A percentile compares a stretch with the other conserved stretches of the same genome.
phyloP scores from a whole-genome alignment of 1,284 basidiomycete genomes.

The Pyrrhoderma lamaoense region DNA sequence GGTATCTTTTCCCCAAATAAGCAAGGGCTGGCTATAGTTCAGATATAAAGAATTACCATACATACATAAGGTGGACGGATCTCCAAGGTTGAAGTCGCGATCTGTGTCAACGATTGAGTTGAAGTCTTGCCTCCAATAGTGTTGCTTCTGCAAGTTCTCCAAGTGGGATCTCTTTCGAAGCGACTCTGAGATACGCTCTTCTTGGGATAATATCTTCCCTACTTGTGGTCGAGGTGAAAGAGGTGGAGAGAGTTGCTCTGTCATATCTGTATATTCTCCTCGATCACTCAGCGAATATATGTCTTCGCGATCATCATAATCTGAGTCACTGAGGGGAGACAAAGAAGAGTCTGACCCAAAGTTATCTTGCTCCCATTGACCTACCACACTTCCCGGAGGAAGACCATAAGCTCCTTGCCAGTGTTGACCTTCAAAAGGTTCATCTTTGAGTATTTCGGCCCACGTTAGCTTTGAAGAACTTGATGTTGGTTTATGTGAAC shows the following conservation, averaged over 20 bases:
- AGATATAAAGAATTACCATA: neutral
- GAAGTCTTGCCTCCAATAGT: conserved; percentile 68
- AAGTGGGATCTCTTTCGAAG: conserved; percentile 43
- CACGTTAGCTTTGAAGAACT: conserved; percentile 46
- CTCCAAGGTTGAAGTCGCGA: conserved; percentile 48
- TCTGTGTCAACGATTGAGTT: conserved; percentile 36
- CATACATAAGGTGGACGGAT: conserved; percentile 62
- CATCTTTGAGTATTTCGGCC: conserved; percentile 68
- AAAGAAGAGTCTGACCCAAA: conserved; percentile 41
- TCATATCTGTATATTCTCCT: conserved; percentile 33
- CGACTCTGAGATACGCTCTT: conserved; percentile 4
- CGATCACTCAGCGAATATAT: conserved; percentile 41
- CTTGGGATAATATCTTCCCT: neutral
- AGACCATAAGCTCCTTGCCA: conserved; percentile 59
- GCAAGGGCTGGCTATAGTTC: neutral
- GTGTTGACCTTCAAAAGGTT: conserved; percentile 72
- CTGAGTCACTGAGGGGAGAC: conserved; percentile 36
- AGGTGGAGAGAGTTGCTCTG: conserved; percentile 12
- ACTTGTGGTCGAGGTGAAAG: neutral
- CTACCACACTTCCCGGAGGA: conserved; percentile 34
- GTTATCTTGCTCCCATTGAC: conserved; percentile 34
- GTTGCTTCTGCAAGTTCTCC: conserved; percentile 49
- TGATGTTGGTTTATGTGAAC: conserved; percentile 36
- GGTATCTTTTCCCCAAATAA: conserved; percentile 35
- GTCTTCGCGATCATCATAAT: conserved; percentile 34